These are phyloP conservation scores for Pythium plurisporium DNA, from an alignment of 352 stramenopile species.

Conservation along the genomic window DNA sequence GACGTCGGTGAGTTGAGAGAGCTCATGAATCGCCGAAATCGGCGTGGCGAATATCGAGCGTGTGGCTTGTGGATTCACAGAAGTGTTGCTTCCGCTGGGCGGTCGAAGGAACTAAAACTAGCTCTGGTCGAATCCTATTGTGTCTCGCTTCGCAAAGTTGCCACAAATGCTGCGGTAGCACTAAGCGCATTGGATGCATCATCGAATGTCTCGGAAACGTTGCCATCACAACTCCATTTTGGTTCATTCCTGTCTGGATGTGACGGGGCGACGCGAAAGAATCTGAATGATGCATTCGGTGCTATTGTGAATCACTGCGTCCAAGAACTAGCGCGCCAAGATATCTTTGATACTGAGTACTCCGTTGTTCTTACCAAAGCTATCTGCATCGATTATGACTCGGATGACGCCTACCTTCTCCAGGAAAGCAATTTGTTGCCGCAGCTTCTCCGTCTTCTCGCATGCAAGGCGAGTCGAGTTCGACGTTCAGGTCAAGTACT, in stretches of 20 bases:
- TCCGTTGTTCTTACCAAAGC: constrained; percentile 42
- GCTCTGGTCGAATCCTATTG: constrained; percentile 48
- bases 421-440: constrained; percentile 56
- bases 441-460: constrained; percentile 51
- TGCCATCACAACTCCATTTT: constrained; percentile 44
- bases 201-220: constrained; percentile 15
- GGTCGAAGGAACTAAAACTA: constrained; percentile 26
- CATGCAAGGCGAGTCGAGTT: constrained; percentile 34
- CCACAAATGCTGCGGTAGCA: constrained; percentile 25
- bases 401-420: constrained; percentile 69
- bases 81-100: constrained; percentile 25
- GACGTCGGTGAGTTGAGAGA: constrained; percentile 50
- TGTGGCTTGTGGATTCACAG: constrained; percentile 47
- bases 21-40: constrained; percentile 44
- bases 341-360: constrained; percentile 22
- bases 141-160: constrained; percentile 38
- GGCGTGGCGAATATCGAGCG: constrained; percentile 36
- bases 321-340: constrained; percentile 1
- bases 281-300: constrained; percentile 48
- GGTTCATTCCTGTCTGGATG: constrained; percentile 49
- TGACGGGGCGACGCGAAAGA: constrained; percentile 34
- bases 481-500: constrained; percentile 46
- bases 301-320: constrained; percentile 36
- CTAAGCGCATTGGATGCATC: neutral
- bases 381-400: constrained; percentile 66